phyloP scores from a whole-genome alignment of 768 basidiomycete species.

The Pleurotus eryngii region DNA sequence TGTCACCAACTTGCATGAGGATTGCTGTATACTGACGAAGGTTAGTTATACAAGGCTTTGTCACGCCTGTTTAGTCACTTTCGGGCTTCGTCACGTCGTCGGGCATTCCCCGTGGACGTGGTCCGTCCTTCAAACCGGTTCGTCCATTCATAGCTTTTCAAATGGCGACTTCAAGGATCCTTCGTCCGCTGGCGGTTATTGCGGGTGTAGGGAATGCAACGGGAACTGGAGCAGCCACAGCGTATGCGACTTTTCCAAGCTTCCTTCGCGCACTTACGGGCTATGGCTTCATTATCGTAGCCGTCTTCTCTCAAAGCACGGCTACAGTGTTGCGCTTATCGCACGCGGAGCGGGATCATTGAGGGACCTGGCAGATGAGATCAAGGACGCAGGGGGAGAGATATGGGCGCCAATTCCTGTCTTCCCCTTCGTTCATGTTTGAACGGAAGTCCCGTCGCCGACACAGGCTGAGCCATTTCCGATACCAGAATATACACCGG shows the following conservation, averaged over 20 bases:
- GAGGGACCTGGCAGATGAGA: constrained; percentile 48
- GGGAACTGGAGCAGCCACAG: constrained; percentile 57
- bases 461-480: constrained; percentile 60
- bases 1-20: too few species aligned
- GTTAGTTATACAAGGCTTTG: too few species aligned
- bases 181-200: constrained; percentile 11
- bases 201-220: constrained; percentile 43
- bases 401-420: constrained; percentile 25
- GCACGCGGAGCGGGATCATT: constrained; percentile 54
- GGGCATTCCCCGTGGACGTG: too few species aligned
- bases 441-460: not conserved
- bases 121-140: too few species aligned
- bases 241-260: constrained; percentile 36
- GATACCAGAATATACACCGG: constrained; percentile 44
- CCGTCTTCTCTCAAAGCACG: constrained; percentile 56
- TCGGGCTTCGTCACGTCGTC: too few species aligned
- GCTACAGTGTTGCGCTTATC: constrained; percentile 66
- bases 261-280: not conserved
- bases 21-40: too few species aligned
- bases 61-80: too few species aligned
- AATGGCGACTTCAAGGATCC: not conserved
- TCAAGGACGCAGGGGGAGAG: constrained; percentile 57
- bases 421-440: too few species aligned
- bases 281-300: constrained; percentile 26
- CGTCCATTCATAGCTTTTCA: too few species aligned